Evolutionary conservation across 495 filamentous ascomycete genomes (phyloP).

Genomic region (Opeltia flavorubescens): DNA sequence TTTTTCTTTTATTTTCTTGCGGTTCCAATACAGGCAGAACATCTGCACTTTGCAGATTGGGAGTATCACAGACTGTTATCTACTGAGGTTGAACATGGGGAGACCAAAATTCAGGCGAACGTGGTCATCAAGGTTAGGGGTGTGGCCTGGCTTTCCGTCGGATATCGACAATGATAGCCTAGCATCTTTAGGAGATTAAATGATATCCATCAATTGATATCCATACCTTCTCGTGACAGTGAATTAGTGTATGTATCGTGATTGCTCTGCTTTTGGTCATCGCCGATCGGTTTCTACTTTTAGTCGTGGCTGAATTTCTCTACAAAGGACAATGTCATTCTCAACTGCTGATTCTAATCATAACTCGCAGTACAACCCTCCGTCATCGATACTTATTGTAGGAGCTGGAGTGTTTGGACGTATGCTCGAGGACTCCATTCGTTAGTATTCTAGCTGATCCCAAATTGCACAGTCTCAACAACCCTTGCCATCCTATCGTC

Average conservation of each 20-base stretch:
- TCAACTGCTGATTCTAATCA: no score
- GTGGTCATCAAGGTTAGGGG: background rate
- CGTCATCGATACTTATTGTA: constrained; percentile 50
- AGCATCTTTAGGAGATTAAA: no score
- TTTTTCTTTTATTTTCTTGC: background rate
- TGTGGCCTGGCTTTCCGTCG: no score
- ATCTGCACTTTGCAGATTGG: background rate
- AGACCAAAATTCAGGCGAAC: background rate
- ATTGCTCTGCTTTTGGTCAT: no score
- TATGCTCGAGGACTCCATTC: constrained; percentile 24
- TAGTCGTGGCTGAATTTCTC: no score
- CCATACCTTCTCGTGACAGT: background rate
- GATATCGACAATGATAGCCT: no score
- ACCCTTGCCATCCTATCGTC: constrained; percentile 45
- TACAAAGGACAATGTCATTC: no score
- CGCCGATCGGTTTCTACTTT: no score
- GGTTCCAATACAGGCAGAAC: background rate
- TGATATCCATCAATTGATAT: no score
- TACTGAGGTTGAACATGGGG: background rate
- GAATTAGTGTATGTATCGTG: no score
- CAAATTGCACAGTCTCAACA: constrained; percentile 35
- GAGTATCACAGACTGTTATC: background rate
- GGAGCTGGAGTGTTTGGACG: constrained; percentile 68
- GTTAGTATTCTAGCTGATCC: constrained; percentile 6
- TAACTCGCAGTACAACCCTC: background rate